Base-by-base conservation (phyloP, 306 rosid species). In the Notholithocarpus densiflorus region DNA sequence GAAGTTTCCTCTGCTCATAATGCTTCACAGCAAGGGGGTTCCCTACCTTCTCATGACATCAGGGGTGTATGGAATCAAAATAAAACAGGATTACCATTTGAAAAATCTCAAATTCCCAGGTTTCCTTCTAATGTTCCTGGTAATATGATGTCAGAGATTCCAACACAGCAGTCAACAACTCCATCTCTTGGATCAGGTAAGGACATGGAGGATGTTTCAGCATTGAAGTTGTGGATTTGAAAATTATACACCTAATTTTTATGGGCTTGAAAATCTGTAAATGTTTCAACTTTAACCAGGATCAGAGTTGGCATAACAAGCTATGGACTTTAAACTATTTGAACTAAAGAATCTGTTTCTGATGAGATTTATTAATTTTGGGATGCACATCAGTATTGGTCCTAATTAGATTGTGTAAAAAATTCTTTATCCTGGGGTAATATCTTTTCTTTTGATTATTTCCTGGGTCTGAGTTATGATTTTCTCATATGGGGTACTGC, bases 1-100 rank as follows among this genome's bases (percentile, higher is more conserved):
- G 94, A 89, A 77, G 90, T 80, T 68, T 87, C 89, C 72, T 89
- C 93, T 54, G 82, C 72, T 53, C 91, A 86, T 71, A 80, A 77
- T 73, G 84, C 81, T 78, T 79, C 75, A 10, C 91, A 78, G 76
- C 92, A 83, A 78, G 83, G 86, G 81, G 76, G 69, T 85, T 59
- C 82, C 64, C 23, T 75, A 76, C 79, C 86, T 79, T 62, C 78
- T 71, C 80, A 77, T 52, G 86, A 75, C 72, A 74, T 56, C 66
- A 62, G 40, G 81, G 83, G 85, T 68, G 73, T 71, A 61, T 82
- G 88, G 80, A 83, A 85, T 85, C 81, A 87, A 89, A 78, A 75
- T 78, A 81, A 79, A 81, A 77, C 64, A 60, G 83, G 87, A 43
- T 68, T 84, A 61, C 68, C 78, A 56, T 85, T 73, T 76, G 89